Conservation (phyloP, 2,329 filamentous ascomycete species). For the Penicillium digitatum region DNA sequence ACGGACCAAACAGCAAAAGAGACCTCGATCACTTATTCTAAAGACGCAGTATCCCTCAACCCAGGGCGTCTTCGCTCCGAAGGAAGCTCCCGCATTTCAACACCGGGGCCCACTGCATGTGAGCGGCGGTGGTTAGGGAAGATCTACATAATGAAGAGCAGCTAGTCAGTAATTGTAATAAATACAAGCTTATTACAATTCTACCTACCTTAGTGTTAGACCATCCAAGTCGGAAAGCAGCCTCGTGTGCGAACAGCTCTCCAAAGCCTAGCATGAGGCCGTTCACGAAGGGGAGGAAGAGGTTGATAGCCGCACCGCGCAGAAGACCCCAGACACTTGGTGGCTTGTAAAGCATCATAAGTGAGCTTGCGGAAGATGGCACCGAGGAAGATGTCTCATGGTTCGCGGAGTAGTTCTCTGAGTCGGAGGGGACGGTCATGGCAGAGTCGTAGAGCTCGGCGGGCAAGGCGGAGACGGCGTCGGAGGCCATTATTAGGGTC, state of each 20-base stretch:
- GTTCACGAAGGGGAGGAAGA: constrained; percentile 93
- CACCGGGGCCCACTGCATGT: constrained; percentile 71
- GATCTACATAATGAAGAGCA: constrained; percentile 40
- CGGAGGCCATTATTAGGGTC: constrained; percentile 29
- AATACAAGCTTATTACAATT: not conserved
- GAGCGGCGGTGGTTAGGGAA: constrained; percentile 59
- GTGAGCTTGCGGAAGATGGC: constrained; percentile 37
- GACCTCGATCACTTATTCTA: constrained; percentile 53
- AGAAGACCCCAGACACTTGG: constrained; percentile 82
- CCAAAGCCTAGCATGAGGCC: constrained; percentile 98
- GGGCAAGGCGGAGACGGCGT: constrained; percentile 28
- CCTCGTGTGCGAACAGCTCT: constrained; percentile 93
- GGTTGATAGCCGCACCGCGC: constrained; percentile 87
- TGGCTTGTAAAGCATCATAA: constrained; percentile 68
- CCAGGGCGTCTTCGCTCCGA: constrained; percentile 52
- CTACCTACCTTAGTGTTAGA: constrained; percentile 77
- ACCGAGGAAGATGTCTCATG: constrained; percentile 35
- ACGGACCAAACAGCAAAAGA: constrained; percentile 5
- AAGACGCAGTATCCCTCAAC: constrained; percentile 62
- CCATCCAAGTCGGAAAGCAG: constrained; percentile 90
- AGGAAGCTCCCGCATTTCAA: constrained; percentile 71
- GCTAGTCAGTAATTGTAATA: not conserved
- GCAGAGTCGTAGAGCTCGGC: constrained; percentile 43
- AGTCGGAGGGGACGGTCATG: constrained; percentile 47
- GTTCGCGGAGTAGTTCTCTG: constrained; percentile 46